Percentiles rank a stretch among this genome's conserved stretches.
These are phyloP conservation scores for Ogataea trehaloabstinens DNA, from an alignment of 805 yeast species.

Conservation along the genomic window DNA sequence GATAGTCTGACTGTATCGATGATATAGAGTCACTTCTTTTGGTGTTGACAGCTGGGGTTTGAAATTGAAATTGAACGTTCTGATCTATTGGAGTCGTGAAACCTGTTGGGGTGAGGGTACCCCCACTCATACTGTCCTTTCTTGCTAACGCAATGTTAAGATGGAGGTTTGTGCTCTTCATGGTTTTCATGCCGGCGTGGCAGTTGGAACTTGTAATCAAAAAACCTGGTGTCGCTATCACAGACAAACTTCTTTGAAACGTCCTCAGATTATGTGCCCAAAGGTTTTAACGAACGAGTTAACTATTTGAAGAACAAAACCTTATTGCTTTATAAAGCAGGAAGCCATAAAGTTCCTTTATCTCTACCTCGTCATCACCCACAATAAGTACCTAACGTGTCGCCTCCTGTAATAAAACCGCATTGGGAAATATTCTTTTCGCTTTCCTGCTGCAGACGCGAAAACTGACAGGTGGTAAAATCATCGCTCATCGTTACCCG, in stretches of 20 bases:
- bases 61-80: conserved; percentile 18
- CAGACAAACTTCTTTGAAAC: conserved; percentile 6
- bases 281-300: no score
- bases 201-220: no score
- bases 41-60: conserved; percentile 19
- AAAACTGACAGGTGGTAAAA: not conserved
- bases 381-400: not conserved
- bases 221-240: conserved; percentile 2
- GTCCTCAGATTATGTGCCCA: no score
- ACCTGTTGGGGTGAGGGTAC: conserved; percentile 14
- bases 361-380: not conserved
- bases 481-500: no score
- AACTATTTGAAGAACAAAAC: no score
- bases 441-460: conserved; percentile 1
- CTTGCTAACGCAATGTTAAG: conserved; percentile 20
- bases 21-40: conserved; percentile 19
- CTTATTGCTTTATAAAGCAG: no score
- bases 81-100: conserved; percentile 26
- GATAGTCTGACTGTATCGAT: conserved; percentile 18
- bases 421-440: not conserved
- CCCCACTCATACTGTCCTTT: conserved; percentile 15
- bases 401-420: conserved; percentile 1
- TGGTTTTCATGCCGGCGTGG: conserved; percentile 26
- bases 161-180: conserved; percentile 25
- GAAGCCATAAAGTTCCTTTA: no score